Percentiles rank a stretch among this genome's conserved stretches.
Conservation (phyloP, 306 rosid genomes). For the Citrullus colocynthis region DNA sequence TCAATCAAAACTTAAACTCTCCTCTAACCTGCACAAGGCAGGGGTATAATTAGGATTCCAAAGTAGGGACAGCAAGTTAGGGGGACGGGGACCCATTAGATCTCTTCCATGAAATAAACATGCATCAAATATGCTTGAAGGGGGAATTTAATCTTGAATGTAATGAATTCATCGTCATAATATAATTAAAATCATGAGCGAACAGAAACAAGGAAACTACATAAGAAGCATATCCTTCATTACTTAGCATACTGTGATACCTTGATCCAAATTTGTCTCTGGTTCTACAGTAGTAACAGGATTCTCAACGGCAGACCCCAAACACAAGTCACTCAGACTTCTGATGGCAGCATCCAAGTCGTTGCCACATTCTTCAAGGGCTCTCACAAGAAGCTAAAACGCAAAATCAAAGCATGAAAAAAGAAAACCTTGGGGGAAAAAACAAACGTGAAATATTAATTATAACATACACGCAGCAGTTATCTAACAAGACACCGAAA, state of each 20-base stretch:
- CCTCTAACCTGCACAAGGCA: neutral
- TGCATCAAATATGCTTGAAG: neutral
- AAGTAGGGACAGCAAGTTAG: neutral
- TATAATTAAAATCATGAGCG: neutral
- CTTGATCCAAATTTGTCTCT: conserved; percentile 26
- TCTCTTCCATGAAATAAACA: neutral
- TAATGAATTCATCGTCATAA: neutral
- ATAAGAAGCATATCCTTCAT: neutral
- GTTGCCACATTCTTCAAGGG: conserved; percentile 64
- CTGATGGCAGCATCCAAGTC: conserved; percentile 79
- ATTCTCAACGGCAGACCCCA: conserved; percentile 34
- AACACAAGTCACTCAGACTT: conserved; percentile 50
- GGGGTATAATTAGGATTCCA: neutral
- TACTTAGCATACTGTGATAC: conserved; percentile 14
- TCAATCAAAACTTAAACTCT: neutral
- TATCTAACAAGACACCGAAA: neutral
- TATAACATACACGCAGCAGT: neutral
- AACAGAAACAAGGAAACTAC: neutral
- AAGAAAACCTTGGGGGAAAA: neutral
- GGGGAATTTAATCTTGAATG: neutral
- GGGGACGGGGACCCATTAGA: neutral
- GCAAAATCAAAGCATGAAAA: conserved; percentile 5
- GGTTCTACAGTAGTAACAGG: conserved; percentile 19
- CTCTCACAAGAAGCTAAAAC: conserved; percentile 67
- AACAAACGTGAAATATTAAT: neutral